These are phyloP conservation scores for Ascoidea rubescens DNA, from an alignment of 805 yeast species.

Conservation along the genomic window DNA sequence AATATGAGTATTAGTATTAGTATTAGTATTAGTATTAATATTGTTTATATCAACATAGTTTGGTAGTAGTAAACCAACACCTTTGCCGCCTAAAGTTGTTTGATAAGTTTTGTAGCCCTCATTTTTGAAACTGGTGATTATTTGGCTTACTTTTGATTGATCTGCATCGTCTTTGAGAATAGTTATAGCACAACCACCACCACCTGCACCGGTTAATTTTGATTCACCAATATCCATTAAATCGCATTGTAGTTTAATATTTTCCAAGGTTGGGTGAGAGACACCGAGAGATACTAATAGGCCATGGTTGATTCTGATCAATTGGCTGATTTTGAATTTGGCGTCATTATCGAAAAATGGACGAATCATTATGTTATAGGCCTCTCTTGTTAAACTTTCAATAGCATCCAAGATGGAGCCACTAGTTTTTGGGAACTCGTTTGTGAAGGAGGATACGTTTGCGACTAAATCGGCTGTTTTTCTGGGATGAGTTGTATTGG, in stretches of 20 bases:
- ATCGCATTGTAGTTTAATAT: slow-evolving; percentile 54
- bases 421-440: slow-evolving; percentile 39
- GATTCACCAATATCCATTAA: slow-evolving; percentile 63
- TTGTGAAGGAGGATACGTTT: slow-evolving; percentile 45
- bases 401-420: slow-evolving; percentile 59
- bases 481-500: slow-evolving; percentile 80
- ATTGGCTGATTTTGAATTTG: slow-evolving; percentile 33
- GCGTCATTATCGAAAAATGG: slow-evolving; percentile 32
- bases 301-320: slow-evolving; percentile 79
- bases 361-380: slow-evolving; percentile 46
- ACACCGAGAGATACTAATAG: slow-evolving; percentile 77
- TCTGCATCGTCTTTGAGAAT: slow-evolving; percentile 33
- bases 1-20: too few species aligned
- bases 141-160: slow-evolving; percentile 21
- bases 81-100: slow-evolving; percentile 80
- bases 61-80: slow-evolving; percentile 44
- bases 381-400: slow-evolving; percentile 59
- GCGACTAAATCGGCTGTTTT: slow-evolving; percentile 77
- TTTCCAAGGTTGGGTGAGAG: slow-evolving; percentile 83
- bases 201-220: slow-evolving; percentile 96
- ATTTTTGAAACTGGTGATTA: slow-evolving; percentile 21
- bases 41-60: slow-evolving; percentile 5
- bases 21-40: too few species aligned
- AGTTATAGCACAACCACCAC: slow-evolving; percentile 97
- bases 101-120: slow-evolving; percentile 62